Conservation (phyloP, 164 flowering plant species). For the Amborella trichopoda region DNA sequence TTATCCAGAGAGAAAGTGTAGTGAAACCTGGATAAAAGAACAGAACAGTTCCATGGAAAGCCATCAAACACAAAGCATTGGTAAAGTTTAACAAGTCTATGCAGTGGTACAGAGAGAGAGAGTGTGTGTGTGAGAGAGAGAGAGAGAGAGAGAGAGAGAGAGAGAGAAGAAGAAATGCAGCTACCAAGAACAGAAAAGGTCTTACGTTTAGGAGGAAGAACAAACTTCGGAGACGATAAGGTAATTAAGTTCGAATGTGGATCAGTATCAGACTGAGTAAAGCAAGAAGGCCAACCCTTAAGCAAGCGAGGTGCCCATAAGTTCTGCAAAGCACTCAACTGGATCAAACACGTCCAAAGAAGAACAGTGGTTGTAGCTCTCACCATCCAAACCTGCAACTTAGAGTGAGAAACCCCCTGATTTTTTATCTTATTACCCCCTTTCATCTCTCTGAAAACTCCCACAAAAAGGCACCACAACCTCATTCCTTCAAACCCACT, state of each 20-base stretch:
- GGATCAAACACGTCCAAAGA: slow-evolving; percentile 84
- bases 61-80: too few species aligned
- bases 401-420: slow-evolving; percentile 18
- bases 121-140: too few species aligned
- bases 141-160: not conserved
- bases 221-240: slow-evolving; percentile 4
- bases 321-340: slow-evolving; percentile 64
- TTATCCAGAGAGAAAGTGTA: too few species aligned
- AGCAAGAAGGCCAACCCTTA: slow-evolving; percentile 90
- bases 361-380: slow-evolving; percentile 70
- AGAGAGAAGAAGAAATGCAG: not conserved
- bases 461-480: too few species aligned
- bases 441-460: slow-evolving; percentile 19
- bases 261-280: slow-evolving; percentile 13
- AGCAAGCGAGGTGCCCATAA: slow-evolving; percentile 72
- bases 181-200: not conserved
- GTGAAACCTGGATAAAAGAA: too few species aligned
- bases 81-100: too few species aligned
- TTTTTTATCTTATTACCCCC: slow-evolving; percentile 39
- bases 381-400: slow-evolving; percentile 73
- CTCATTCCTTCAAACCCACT: too few species aligned
- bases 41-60: too few species aligned
- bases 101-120: too few species aligned
- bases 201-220: slow-evolving; percentile 26
- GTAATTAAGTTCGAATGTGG: not conserved